Evolutionary conservation across 352 stramenopile species (phyloP), one percentile per base, ranked within the genome.

Genomic region (Phytophthora rubi): DNA sequence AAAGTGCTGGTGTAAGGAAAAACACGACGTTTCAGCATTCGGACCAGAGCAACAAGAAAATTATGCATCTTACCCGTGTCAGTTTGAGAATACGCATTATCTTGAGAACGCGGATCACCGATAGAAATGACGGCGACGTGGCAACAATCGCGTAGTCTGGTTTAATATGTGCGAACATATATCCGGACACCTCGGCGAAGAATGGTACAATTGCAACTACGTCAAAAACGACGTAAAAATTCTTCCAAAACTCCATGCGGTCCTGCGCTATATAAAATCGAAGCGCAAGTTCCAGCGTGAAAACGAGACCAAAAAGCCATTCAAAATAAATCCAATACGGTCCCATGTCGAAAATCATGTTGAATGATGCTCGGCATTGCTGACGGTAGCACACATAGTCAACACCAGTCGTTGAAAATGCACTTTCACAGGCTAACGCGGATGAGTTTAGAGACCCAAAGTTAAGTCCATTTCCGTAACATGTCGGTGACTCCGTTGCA

Each of bases 251-350:
- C 2, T 71, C 52, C 0, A 56, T 65, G 1, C 70, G 71, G 21
- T 86, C 59, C 2, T 78, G 75, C 0, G 67, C 82, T 3, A 80
- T 79, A 51, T 83, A 87, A 56, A 92, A 88, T 1, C 84, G 84
- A 10, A 93, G 58, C 8, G 73, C 39, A 28, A 92, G 64, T 48
- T 95, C 86, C n/a, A 72, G 5, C 42, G 76, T 76, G 58, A 95
- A 95, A 4, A 69, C 32, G 4, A 85, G 51, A 0, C 84, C 86
- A 45, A 93, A 92, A 6, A 68, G 71, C 76, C 75, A 91, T 51
- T 95, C 88, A 37, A 93, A 82, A 60, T 87, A 92, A 53, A 93
- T 87, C 87, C 87, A 94, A 39, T 90, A 84, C 13, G 78, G 77
- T 18, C 80, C 75, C 87, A 94, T 93, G 54, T 91, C 77, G 45